Evolutionary conservation across 306 rosid genomes (phyloP).

Genomic region (Casuarina equisetifolia): DNA sequence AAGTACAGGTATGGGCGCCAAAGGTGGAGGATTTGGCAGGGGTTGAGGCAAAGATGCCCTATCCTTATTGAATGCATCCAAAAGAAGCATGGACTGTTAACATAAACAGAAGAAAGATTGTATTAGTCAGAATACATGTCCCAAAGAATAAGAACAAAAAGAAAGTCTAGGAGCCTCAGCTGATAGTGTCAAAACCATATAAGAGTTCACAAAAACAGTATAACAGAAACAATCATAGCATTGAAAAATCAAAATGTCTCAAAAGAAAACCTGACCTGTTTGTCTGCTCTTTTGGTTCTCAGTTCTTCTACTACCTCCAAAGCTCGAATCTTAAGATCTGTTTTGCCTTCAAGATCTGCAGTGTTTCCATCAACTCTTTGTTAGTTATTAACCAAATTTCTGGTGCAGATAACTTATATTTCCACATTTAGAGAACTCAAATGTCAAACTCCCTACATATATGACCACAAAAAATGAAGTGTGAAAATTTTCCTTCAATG

Average conservation of each 20-base stretch:
- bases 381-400: neutral
- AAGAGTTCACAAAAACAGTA: neutral
- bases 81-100: slow-evolving; percentile 79
- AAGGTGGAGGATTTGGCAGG: slow-evolving; percentile 81
- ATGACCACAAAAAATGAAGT: neutral
- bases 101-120: slow-evolving; percentile 17
- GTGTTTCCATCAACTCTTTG: slow-evolving; percentile 16
- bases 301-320: slow-evolving; percentile 89
- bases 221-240: neutral
- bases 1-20: slow-evolving; percentile 79
- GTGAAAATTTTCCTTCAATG: neutral
- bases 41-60: slow-evolving; percentile 97
- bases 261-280: slow-evolving; percentile 61
- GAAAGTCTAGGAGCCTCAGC: neutral
- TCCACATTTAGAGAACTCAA: neutral
- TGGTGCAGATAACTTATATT: neutral
- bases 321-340: slow-evolving; percentile 90
- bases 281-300: slow-evolving; percentile 89
- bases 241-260: slow-evolving; percentile 9
- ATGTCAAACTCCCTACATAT: neutral
- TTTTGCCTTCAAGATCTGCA: slow-evolving; percentile 95
- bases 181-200: slow-evolving; percentile 14
- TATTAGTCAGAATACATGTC: slow-evolving; percentile 15
- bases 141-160: neutral
- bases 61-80: slow-evolving; percentile 97